Evolutionary conservation across 2,329 filamentous ascomycete genomes (phyloP).

Genomic region (Aspergillus uvarum): DNA sequence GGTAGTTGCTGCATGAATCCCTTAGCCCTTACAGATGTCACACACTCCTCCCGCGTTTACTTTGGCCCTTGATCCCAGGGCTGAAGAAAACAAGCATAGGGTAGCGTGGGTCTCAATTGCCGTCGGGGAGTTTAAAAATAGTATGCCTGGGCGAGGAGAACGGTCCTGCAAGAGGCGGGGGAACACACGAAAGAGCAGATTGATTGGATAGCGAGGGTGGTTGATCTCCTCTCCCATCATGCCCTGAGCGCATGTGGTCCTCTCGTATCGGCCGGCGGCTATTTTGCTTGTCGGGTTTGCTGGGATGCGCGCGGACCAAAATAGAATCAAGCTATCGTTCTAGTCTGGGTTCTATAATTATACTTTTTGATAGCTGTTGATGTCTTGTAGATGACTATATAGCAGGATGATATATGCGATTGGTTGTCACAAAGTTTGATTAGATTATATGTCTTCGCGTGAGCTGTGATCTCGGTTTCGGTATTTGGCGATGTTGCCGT

Average conservation of each 20-base stretch:
- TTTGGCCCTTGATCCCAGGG: neutral
- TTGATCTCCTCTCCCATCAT: neutral
- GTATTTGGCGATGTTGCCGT: no score
- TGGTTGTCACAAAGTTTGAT: no score
- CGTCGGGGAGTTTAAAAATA: neutral
- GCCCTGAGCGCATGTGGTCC: slow-evolving; percentile 3
- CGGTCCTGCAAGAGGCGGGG: neutral
- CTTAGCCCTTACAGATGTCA: neutral
- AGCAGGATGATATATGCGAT: no score
- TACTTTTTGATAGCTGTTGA: no score
- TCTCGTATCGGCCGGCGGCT: neutral
- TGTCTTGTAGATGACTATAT: no score
- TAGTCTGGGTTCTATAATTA: slow-evolving; percentile 1
- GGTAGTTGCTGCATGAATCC: neutral
- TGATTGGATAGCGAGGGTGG: neutral
- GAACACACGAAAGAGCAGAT: neutral
- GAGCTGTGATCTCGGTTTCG: no score
- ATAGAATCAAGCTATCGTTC: neutral
- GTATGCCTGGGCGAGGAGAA: neutral
- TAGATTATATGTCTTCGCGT: no score
- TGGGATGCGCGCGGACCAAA: neutral
- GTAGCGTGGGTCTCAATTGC: neutral
- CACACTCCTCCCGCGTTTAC: neutral
- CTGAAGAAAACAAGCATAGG: neutral
- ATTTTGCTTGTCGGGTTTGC: neutral